Conservation (phyloP, 2,329 filamentous ascomycete species). For the Monosporascus sp. region DNA sequence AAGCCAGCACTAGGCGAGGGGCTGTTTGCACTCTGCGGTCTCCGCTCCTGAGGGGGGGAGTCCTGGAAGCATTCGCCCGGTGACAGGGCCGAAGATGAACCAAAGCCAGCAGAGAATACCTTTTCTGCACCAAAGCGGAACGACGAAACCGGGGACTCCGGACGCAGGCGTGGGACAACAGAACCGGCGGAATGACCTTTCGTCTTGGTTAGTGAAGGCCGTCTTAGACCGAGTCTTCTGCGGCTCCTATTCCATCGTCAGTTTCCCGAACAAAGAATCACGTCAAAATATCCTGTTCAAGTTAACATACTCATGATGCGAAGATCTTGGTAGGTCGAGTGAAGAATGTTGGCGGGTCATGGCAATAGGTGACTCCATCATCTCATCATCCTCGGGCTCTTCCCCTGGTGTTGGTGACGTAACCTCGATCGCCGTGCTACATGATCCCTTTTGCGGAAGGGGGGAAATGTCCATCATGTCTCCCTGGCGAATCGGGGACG, state of each 20-base stretch:
- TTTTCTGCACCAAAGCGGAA: slow-evolving; percentile 65
- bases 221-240: slow-evolving; percentile 58
- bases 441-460: slow-evolving; percentile 78
- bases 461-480: slow-evolving; percentile 94
- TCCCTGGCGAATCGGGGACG: slow-evolving; percentile 66
- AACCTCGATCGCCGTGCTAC: slow-evolving; percentile 58
- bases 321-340: slow-evolving; percentile 44
- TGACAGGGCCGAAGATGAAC: slow-evolving; percentile 58
- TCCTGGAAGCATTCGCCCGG: slow-evolving; percentile 76
- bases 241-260: slow-evolving; percentile 48
- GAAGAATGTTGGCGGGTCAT: slow-evolving; percentile 36
- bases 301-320: slow-evolving; percentile 45
- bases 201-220: slow-evolving; percentile 68
- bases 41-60: slow-evolving; percentile 69
- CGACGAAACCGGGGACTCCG: slow-evolving; percentile 62
- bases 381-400: slow-evolving; percentile 39
- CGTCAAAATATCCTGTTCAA: not conserved
- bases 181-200: slow-evolving; percentile 70
- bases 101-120: slow-evolving; percentile 20
- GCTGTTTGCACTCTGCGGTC: slow-evolving; percentile 56
- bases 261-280: not conserved
- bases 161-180: slow-evolving; percentile 53
- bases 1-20: slow-evolving; percentile 50
- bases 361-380: slow-evolving; percentile 52
- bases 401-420: slow-evolving; percentile 66